These are phyloP conservation scores for Chrysosporium keratinophilum DNA, from an alignment of 2,329 filamentous ascomycete genomes.

Conservation along the genomic window DNA sequence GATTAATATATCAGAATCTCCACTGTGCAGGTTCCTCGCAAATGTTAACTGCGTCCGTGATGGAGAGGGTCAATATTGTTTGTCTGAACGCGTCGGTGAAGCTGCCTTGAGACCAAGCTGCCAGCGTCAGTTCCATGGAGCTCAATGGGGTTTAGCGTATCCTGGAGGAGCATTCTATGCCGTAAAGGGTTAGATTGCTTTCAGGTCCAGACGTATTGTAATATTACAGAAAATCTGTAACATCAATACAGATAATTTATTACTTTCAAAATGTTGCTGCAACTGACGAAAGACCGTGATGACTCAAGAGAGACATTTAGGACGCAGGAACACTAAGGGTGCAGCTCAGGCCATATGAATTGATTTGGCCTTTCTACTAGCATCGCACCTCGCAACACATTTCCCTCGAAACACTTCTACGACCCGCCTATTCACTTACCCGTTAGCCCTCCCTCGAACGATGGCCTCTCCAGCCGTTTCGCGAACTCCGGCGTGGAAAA, in stretches of 20 bases:
- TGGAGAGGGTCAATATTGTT: not conserved
- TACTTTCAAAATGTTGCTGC: not conserved
- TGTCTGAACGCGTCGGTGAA: slow-evolving; percentile 10
- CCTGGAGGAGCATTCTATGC: not conserved
- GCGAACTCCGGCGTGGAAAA: slow-evolving; percentile 49
- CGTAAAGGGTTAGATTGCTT: not conserved
- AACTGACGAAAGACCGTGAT: not conserved
- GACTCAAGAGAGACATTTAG: not conserved
- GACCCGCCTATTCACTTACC: not conserved
- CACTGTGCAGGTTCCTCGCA: too few relatives aligned
- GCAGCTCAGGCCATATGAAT: not conserved
- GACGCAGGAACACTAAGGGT: not conserved
- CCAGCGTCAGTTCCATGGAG: not conserved
- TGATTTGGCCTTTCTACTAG: not conserved
- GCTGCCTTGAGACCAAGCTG: slow-evolving; percentile 12
- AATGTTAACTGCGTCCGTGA: not conserved
- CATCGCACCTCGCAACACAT: not conserved
- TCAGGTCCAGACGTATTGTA: not conserved
- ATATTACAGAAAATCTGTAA: not conserved
- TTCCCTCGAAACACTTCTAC: not conserved
- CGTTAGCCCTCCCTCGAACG: not conserved
- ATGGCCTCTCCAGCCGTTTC: slow-evolving; percentile 3
- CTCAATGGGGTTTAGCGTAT: slow-evolving; percentile 13
- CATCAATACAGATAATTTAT: not conserved
- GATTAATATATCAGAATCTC: not conserved